Conservation (phyloP, 148 eudicot species). For the Camellia lanceoleosa region DNA sequence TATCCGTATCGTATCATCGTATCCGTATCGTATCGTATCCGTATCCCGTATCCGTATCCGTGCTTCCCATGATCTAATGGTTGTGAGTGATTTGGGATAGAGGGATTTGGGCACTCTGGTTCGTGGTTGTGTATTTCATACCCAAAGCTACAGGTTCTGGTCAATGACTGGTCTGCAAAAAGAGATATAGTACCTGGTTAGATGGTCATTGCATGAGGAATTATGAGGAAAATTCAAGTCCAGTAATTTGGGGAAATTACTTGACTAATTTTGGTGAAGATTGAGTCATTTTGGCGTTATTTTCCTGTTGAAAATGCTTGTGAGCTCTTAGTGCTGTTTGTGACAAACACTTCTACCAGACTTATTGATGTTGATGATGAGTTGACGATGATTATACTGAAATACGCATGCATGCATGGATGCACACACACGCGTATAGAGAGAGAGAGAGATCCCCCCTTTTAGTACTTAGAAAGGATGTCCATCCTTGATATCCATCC, state of each 20-base stretch:
- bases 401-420: not conserved
- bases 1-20: no score
- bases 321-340: conserved; percentile 3
- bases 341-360: not conserved
- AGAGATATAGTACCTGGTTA: not conserved
- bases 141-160: conserved; percentile 75
- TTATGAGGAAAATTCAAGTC: not conserved
- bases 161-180: conserved; percentile 76
- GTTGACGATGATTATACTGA: not conserved
- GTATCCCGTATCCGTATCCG: no score
- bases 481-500: conserved; percentile 89
- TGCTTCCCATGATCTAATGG: no score
- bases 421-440: not conserved
- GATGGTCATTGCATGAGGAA: not conserved
- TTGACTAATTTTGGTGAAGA: conserved; percentile 66
- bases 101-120: no score
- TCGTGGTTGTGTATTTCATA: conserved; percentile 64
- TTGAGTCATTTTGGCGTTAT: conserved; percentile 73
- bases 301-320: conserved; percentile 50
- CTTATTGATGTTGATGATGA: not conserved
- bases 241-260: conserved; percentile 35
- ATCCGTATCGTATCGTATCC: no score
- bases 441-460: conserved; percentile 46
- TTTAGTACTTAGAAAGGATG: conserved; percentile 80
- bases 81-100: no score